These are phyloP conservation scores for Blastobotrys proliferans DNA, from an alignment of 1,139 yeast species.

Conservation along the genomic window DNA sequence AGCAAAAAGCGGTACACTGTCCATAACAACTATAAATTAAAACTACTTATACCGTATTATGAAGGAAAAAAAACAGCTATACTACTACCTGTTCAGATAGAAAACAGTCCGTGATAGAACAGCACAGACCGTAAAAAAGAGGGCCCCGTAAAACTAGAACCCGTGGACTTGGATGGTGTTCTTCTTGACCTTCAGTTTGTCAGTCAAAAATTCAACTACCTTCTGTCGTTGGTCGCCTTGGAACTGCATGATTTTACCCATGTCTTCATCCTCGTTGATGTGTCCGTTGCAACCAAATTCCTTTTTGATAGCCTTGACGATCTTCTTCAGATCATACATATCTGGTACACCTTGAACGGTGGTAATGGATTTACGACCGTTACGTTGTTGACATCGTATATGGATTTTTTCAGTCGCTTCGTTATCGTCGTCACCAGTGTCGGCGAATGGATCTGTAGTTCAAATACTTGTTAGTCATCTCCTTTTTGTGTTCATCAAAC, in stretches of 20 bases:
- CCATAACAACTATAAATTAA: too few species aligned
- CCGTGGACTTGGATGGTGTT: slow-evolving; percentile 98
- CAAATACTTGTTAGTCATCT: slow-evolving; percentile 3
- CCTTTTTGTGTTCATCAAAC: not conserved
- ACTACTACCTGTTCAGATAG: not conserved
- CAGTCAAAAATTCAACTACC: slow-evolving; percentile 87
- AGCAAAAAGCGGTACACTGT: too few species aligned
- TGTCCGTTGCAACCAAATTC: slow-evolving; percentile 99
- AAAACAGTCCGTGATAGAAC: not conserved
- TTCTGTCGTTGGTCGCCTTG: slow-evolving; percentile 99
- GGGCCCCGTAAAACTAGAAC: too few species aligned
- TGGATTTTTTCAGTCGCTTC: slow-evolving; percentile 95
- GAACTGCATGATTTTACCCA: slow-evolving; percentile 95
- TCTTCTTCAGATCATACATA: slow-evolving; percentile 92
- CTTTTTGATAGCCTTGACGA: slow-evolving; percentile 89
- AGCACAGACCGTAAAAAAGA: not conserved
- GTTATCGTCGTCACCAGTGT: slow-evolving; percentile 98
- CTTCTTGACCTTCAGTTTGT: slow-evolving; percentile 86
- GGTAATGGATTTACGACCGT: slow-evolving; percentile 98
- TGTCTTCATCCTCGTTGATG: slow-evolving; percentile 91
- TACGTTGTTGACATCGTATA: slow-evolving; percentile 99
- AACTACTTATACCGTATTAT: not conserved
- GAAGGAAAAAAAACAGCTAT: not conserved
- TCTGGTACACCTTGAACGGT: slow-evolving; percentile 97
- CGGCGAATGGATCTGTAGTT: slow-evolving; percentile 89